phyloP scores from a whole-genome alignment of 495 filamentous ascomycete species.

The Rhypophila decipiens region DNA sequence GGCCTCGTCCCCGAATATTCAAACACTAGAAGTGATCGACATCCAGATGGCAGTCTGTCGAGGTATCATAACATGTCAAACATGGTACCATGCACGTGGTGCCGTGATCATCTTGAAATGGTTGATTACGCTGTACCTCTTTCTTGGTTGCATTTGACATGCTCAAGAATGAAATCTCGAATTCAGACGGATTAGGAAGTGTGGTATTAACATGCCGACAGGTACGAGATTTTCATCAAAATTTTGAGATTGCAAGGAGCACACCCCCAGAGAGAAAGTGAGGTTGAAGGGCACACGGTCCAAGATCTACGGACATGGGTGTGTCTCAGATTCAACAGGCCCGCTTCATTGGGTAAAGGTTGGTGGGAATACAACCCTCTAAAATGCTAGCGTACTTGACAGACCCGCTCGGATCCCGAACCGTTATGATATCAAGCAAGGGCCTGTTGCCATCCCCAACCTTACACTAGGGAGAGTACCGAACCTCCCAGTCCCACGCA shows the following conservation, averaged over 20 bases:
- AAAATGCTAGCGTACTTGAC: too few species aligned
- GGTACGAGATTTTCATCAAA: slow-evolving; percentile 24
- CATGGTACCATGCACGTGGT: too few species aligned
- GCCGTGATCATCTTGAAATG: too few species aligned
- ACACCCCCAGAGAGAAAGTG: slow-evolving; percentile 3
- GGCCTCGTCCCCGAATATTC: slow-evolving; percentile 1
- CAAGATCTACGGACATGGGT: slow-evolving; percentile 23
- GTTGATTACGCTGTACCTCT: too few species aligned
- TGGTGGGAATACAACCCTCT: slow-evolving; percentile 4
- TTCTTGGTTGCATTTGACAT: too few species aligned
- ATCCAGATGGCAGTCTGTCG: not conserved
- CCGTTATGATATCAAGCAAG: not conserved
- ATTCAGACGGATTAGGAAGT: too few species aligned
- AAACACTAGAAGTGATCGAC: too few species aligned
- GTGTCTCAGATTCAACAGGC: slow-evolving; percentile 27
- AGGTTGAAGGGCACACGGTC: slow-evolving; percentile 8
- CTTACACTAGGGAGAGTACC: not conserved
- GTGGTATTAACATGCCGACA: not conserved
- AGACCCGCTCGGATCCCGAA: not conserved
- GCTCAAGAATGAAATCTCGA: too few species aligned
- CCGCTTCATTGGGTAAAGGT: slow-evolving; percentile 7
- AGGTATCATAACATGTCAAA: too few species aligned
- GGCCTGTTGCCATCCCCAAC: too few species aligned
- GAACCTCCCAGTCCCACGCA: not conserved
- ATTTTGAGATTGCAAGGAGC: slow-evolving; percentile 21